These are phyloP conservation scores for Hyaloscypha variabilis DNA, from an alignment of 495 filamentous ascomycete species.

Conservation along the genomic window DNA sequence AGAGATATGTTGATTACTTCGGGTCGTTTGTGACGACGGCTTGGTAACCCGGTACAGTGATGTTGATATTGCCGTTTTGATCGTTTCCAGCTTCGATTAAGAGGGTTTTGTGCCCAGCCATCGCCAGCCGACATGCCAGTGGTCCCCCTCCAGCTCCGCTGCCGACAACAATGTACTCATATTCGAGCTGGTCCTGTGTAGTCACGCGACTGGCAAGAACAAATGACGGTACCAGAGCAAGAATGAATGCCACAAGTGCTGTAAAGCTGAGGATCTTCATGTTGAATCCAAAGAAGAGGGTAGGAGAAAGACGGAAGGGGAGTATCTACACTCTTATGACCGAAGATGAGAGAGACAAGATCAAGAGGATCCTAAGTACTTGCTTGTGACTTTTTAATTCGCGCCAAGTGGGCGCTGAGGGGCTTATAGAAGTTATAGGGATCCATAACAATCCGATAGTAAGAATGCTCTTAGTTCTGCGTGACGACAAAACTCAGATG, in stretches of 20 bases:
- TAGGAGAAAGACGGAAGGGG: too few species aligned
- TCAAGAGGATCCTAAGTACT: too few species aligned
- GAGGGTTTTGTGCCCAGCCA: slow-evolving; percentile 60
- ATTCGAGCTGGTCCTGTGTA: slow-evolving; percentile 26
- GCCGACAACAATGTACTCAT: slow-evolving; percentile 71
- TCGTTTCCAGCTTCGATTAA: slow-evolving; percentile 69
- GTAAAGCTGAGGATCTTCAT: background rate
- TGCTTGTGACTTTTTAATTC: too few species aligned
- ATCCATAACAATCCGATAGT: too few species aligned
- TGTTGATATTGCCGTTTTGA: slow-evolving; percentile 31
- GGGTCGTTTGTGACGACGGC: slow-evolving; percentile 42
- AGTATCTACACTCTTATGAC: too few species aligned
- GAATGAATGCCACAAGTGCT: background rate
- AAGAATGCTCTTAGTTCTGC: too few species aligned
- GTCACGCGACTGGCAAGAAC: background rate
- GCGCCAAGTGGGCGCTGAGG: too few species aligned
- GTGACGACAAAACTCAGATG: background rate
- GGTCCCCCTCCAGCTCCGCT: slow-evolving; percentile 68
- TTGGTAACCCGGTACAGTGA: slow-evolving; percentile 43
- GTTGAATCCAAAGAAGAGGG: too few species aligned
- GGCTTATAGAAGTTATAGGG: too few species aligned
- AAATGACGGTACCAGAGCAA: background rate
- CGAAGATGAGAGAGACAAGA: too few species aligned
- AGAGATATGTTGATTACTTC: too few species aligned
- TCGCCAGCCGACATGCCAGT: slow-evolving; percentile 61